A percentile compares a stretch with the other conserved stretches of the same genome.
Evolutionary conservation across 2,329 filamentous ascomycete species (phyloP).

Genomic region (Ascochyta rabiei): DNA sequence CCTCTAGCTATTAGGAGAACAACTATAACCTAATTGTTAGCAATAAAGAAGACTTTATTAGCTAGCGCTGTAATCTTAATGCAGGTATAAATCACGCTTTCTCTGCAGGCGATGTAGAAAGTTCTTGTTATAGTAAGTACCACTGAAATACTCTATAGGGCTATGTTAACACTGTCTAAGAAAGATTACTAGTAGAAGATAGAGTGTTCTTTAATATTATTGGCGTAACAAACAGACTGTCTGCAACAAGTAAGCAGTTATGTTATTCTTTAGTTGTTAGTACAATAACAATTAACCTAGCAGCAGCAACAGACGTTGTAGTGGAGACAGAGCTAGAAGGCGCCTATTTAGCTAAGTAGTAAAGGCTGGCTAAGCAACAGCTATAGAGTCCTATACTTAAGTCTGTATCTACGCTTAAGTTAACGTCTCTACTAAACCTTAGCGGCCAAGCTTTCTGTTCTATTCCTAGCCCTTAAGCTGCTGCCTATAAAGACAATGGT

Average conservation of each 20-base stretch:
- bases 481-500: constrained; percentile 4
- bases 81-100: constrained; percentile 7
- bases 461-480: constrained; percentile 1
- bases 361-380: constrained; percentile 14
- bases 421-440: constrained; percentile 6
- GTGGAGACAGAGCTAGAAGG: constrained; percentile 13
- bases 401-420: constrained; percentile 11
- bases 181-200: constrained; percentile 6
- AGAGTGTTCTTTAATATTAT: constrained; percentile 7
- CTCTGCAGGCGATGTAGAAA: constrained; percentile 10
- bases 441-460: background rate
- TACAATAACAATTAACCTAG: constrained; percentile 5
- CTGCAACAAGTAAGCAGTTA: constrained; percentile 15
- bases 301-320: constrained; percentile 9
- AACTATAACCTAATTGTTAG: constrained; percentile 10
- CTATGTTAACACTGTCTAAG: constrained; percentile 9
- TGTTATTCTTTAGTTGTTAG: constrained; percentile 11
- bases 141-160: constrained; percentile 8
- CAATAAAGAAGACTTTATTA: constrained; percentile 6
- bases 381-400: constrained; percentile 12
- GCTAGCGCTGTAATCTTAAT: constrained; percentile 4
- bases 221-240: constrained; percentile 6
- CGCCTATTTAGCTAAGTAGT: constrained; percentile 13
- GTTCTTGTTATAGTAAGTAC: constrained; percentile 20
- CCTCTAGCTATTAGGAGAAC: constrained; percentile 8